Evolutionary conservation across 2,329 filamentous ascomycete genomes (phyloP).

Genomic region (Paecilomyces fulvus): DNA sequence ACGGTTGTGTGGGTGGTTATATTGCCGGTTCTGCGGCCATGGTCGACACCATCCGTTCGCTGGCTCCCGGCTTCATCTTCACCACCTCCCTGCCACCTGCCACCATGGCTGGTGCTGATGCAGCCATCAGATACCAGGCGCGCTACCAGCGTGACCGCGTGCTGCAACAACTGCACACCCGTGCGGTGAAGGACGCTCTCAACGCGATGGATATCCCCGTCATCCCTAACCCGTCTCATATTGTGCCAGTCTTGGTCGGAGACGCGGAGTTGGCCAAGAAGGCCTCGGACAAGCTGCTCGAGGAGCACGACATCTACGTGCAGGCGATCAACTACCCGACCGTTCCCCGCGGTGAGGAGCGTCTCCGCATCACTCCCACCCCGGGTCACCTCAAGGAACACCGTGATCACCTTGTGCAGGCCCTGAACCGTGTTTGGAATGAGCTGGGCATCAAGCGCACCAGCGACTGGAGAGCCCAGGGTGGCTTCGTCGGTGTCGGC

Average conservation of each 20-base stretch:
- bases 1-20: conserved; percentile 95
- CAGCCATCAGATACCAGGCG: conserved; percentile 92
- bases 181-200: conserved; percentile 81
- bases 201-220: conserved; percentile 79
- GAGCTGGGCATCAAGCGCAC: conserved; percentile 87
- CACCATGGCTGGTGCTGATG: conserved; percentile 87
- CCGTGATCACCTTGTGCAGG: conserved; percentile 75
- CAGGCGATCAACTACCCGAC: conserved; percentile 99
- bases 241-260: conserved; percentile 86
- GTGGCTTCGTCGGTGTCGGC: conserved; percentile 92
- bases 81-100: conserved; percentile 93
- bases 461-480: conserved; percentile 80
- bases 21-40: conserved; percentile 83
- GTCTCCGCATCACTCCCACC: conserved; percentile 90
- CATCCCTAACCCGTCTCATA: conserved; percentile 95
- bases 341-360: conserved; percentile 94
- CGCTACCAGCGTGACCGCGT: conserved; percentile 74
- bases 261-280: conserved; percentile 88
- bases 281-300: conserved; percentile 83
- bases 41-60: conserved; percentile 85
- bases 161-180: conserved; percentile 92
- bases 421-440: conserved; percentile 80
- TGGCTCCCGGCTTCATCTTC: conserved; percentile 97
- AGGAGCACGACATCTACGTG: conserved; percentile 89
- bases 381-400: conserved; percentile 81